These are phyloP conservation scores for Dentipellis fragilis DNA, from an alignment of 768 basidiomycete species.

Conservation along the genomic window DNA sequence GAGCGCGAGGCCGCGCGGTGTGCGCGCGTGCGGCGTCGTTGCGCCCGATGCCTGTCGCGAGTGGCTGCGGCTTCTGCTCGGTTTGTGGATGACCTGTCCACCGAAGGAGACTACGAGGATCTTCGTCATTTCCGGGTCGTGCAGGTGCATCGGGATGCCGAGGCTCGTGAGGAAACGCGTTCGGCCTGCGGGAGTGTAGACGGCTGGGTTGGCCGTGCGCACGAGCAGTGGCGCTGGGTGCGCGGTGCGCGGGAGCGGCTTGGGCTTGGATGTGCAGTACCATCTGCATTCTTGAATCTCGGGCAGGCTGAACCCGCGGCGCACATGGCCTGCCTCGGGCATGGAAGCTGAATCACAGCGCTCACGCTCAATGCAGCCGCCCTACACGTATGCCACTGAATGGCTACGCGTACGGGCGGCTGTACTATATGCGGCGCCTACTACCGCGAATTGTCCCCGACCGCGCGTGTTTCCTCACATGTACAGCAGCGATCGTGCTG, in stretches of 20 bases:
- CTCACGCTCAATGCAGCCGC: too few species aligned
- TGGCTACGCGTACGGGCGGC: too few species aligned
- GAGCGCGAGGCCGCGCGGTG: neutral
- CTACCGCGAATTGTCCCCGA: too few species aligned
- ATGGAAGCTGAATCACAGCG: too few species aligned
- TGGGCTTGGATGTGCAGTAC: constrained; percentile 8
- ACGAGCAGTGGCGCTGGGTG: constrained; percentile 60
- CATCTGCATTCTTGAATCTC: too few species aligned
- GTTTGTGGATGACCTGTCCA: constrained; percentile 60
- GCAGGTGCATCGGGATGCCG: constrained; percentile 44
- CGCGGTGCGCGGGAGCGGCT: constrained; percentile 26
- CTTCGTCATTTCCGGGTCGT: constrained; percentile 38
- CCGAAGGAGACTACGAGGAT: constrained; percentile 76
- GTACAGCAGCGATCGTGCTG: too few species aligned
- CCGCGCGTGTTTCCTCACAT: too few species aligned
- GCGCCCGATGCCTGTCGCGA: constrained; percentile 10
- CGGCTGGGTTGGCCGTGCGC: constrained; percentile 37
- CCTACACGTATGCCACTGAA: too few species aligned
- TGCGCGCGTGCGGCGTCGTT: neutral
- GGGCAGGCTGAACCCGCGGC: too few species aligned
- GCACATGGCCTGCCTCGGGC: too few species aligned
- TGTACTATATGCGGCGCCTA: too few species aligned
- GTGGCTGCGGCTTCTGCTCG: constrained; percentile 27
- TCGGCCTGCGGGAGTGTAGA: constrained; percentile 49
- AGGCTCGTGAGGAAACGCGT: constrained; percentile 41